These are phyloP conservation scores for Chaetomium sp. DNA, from an alignment of 2,329 filamentous ascomycete species.

Conservation along the genomic window DNA sequence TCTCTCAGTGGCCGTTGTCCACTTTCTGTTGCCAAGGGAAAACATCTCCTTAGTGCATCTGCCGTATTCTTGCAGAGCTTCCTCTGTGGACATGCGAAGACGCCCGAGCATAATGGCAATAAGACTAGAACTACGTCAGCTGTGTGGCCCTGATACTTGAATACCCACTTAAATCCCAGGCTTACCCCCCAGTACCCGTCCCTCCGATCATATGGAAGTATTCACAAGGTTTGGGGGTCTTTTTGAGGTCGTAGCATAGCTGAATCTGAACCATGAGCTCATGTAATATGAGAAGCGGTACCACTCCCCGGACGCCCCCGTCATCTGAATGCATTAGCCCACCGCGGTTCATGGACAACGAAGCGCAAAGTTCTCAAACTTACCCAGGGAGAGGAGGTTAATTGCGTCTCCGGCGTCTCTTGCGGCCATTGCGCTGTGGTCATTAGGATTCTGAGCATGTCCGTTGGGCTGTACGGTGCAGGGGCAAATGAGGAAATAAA, in stretches of 20 bases:
- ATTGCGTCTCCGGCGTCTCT: conserved; percentile 7
- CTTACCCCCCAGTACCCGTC: conserved; percentile 32
- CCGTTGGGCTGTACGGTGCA: background rate
- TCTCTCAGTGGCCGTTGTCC: conserved; percentile 20
- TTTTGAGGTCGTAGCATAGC: conserved; percentile 13
- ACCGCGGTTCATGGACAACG: background rate
- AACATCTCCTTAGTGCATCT: conserved; percentile 33
- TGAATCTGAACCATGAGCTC: conserved; percentile 28
- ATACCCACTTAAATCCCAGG: background rate
- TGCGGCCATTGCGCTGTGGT: background rate
- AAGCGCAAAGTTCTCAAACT: background rate
- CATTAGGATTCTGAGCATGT: background rate
- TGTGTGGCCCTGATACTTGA: background rate
- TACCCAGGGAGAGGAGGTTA: conserved; percentile 20
- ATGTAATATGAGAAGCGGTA: conserved; percentile 29
- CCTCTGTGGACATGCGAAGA: conserved; percentile 36
- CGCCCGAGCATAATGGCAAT: conserved; percentile 43
- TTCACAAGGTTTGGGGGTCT: conserved; percentile 30
- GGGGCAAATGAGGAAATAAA: background rate
- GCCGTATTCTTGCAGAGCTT: conserved; percentile 37
- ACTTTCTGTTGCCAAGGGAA: conserved; percentile 21
- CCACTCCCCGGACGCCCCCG: conserved; percentile 33
- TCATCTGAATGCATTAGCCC: conserved; percentile 22
- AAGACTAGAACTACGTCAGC: conserved; percentile 26
- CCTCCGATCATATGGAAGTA: conserved; percentile 36